Conservation (phyloP, 2,329 filamentous ascomycete species). For the Reticulascus tulasneorum region DNA sequence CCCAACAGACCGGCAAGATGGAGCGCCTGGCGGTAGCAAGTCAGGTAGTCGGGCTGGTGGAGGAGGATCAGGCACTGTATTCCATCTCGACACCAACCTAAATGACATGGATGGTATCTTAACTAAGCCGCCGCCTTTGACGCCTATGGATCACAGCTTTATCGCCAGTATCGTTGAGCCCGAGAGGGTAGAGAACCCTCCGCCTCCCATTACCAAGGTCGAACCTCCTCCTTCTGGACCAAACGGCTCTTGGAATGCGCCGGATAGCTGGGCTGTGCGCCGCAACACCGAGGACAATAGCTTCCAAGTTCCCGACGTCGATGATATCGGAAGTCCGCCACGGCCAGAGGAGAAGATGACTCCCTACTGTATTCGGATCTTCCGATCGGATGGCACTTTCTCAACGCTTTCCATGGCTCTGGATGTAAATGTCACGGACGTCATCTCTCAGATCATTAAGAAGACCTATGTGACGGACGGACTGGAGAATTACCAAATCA, state of each 20-base stretch:
- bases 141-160: slow-evolving; percentile 61
- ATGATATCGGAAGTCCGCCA: slow-evolving; percentile 64
- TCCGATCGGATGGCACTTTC: slow-evolving; percentile 90
- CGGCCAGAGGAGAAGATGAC: slow-evolving; percentile 70
- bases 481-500: slow-evolving; percentile 90
- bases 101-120: slow-evolving; percentile 90
- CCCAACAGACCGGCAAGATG: slow-evolving; percentile 50
- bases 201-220: slow-evolving; percentile 8
- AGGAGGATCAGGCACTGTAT: slow-evolving; percentile 53
- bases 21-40: slow-evolving; percentile 47
- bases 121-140: slow-evolving; percentile 64
- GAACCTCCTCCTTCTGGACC: slow-evolving; percentile 22
- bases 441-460: slow-evolving; percentile 86
- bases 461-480: slow-evolving; percentile 92
- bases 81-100: slow-evolving; percentile 81
- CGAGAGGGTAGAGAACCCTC: slow-evolving; percentile 34
- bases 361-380: slow-evolving; percentile 90
- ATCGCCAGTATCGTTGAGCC: slow-evolving; percentile 37
- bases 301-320: slow-evolving; percentile 54
- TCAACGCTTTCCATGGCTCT: slow-evolving; percentile 82
- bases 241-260: slow-evolving; percentile 78
- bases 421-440: slow-evolving; percentile 79
- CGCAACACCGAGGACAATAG: slow-evolving; percentile 63
- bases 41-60: no score
- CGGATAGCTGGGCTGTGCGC: slow-evolving; percentile 94